Base-by-base conservation (phyloP, 1,139 yeast genomes). In the Candida sanyaensis region DNA sequence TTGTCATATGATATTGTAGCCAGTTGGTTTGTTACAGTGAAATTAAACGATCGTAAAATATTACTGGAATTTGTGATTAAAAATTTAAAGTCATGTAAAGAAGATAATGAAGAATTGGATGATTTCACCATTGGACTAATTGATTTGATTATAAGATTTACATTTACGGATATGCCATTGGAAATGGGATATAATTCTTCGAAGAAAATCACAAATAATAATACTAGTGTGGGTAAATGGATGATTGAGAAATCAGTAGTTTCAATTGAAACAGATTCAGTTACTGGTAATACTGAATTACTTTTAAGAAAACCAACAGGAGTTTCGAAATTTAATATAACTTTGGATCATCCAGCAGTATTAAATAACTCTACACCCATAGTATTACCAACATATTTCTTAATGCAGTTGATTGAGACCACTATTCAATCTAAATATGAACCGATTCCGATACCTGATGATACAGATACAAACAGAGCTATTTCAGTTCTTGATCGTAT, bases 11-110 rank as follows among this genome's bases (percentile, higher is more conserved):
- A 77, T 50, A 87, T 88, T 4, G 80, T 90, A 39, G 75, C 87
- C 1, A 77, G 80, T 42, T 88, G 96, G 93, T 89, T 85, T 57
- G 65, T 88, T 55, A 82, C 85, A 47, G 77, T 89, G 59, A 75
- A 77, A 29, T 55, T 86, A 53, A 67, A 69, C n/a, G 84, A 84
- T 44, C 69, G 96, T 41, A 77, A 78, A 47, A 71, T 75, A 41
- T 61, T 88, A 41, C 78, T 87, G 1, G 77, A 88, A 2, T 90
- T 81, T 57, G 75, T 90, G 12, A 73, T 84, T 37, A 77, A 81
- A 51, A 84, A 83, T 51, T 64, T 90, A 47, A 68, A 83, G 10
- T 56, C 74, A 7, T 73, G 82, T 26, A 60, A 68, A 45, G 54
- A 60, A 1, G 54, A 55, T 10, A 53, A 29, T 58, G 67, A 58